phyloP scores from a whole-genome alignment of 352 stramenopile species.

The Aphanomyces euteiches region DNA sequence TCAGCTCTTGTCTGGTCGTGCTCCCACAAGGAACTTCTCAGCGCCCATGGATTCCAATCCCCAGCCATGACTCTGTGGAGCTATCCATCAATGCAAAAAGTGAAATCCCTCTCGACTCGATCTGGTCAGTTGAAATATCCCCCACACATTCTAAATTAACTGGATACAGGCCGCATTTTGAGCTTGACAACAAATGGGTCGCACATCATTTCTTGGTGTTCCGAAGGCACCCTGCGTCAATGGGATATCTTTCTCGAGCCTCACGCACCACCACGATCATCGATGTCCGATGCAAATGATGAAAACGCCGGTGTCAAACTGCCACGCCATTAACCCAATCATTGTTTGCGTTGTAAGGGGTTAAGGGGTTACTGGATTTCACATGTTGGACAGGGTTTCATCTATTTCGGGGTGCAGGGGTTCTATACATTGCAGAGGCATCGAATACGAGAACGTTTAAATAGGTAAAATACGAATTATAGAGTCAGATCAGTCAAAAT shows the following conservation, averaged over 20 bases:
- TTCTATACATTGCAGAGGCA: too few relatives aligned
- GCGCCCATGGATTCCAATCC: not conserved
- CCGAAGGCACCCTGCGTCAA: constrained; percentile 17
- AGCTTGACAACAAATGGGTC: not conserved
- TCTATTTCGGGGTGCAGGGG: too few relatives aligned
- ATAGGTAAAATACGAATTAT: too few relatives aligned
- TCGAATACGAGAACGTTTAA: too few relatives aligned
- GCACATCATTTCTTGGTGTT: constrained; percentile 14
- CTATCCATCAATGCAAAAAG: constrained; percentile 4
- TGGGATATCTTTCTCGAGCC: constrained; percentile 3
- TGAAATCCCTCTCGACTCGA: constrained; percentile 1
- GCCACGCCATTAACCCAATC: too few relatives aligned
- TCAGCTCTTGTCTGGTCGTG: constrained; percentile 13
- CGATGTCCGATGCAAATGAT: not conserved
- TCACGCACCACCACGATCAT: not conserved
- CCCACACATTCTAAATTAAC: not conserved
- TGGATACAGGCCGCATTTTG: constrained; percentile 12
- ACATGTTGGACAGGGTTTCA: too few relatives aligned
- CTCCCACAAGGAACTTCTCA: constrained; percentile 14
- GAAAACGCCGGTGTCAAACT: not conserved
- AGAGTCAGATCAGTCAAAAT: too few relatives aligned
- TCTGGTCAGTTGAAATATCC: not conserved
- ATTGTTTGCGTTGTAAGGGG: too few relatives aligned
- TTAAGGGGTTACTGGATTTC: too few relatives aligned
- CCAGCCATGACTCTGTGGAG: constrained; percentile 16